Percentiles rank a stretch among this genome's conserved stretches.
These are phyloP conservation scores for Termitomyces sp. DNA, from an alignment of 1,284 basidiomycete species.

Conservation along the genomic window DNA sequence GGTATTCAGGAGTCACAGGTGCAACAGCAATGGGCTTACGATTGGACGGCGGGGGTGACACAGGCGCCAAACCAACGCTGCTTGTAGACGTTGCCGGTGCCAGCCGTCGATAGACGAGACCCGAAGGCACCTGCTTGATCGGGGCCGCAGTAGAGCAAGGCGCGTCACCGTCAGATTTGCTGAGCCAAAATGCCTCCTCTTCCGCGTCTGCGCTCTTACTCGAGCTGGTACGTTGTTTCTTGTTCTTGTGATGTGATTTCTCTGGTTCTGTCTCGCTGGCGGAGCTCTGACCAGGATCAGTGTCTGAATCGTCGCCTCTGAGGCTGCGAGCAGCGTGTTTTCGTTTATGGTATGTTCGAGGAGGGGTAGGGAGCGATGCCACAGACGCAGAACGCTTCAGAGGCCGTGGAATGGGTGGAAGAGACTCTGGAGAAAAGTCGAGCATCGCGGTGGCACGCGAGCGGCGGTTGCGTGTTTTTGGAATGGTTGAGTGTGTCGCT, in stretches of 20 bases:
- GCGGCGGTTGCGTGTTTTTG: conserved; percentile 9
- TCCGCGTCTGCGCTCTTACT: conserved; percentile 21
- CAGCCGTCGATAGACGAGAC: conserved; percentile 28
- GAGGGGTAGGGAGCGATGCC: conserved; percentile 34
- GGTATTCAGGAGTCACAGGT: conserved; percentile 11
- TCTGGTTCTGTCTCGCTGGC: conserved; percentile 21
- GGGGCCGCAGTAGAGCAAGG: conserved; percentile 9
- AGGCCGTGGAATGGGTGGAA: conserved; percentile 24
- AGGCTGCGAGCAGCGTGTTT: conserved; percentile 23
- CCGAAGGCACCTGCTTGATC: conserved; percentile 17
- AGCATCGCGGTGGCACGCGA: conserved; percentile 19
- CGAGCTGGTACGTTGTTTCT: conserved; percentile 30
- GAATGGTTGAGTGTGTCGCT: conserved; percentile 5
- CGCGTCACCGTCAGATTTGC: conserved; percentile 18
- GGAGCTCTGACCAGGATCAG: conserved; percentile 5
- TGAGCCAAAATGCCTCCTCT: conserved; percentile 41
- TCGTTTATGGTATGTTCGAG: conserved; percentile 30
- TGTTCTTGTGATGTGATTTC: conserved; percentile 20
- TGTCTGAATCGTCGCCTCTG: conserved; percentile 23
- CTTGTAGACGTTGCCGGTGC: conserved; percentile 8
- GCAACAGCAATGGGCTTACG: conserved; percentile 20
- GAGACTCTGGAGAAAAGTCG: conserved; percentile 28
- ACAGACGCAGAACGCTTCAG: conserved; percentile 38
- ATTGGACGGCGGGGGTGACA: conserved; percentile 40
- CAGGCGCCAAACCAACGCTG: conserved; percentile 26